These are phyloP conservation scores for Wallacemonas sp. DNA, from an alignment of 208 protist genomes.

Conservation along the genomic window DNA sequence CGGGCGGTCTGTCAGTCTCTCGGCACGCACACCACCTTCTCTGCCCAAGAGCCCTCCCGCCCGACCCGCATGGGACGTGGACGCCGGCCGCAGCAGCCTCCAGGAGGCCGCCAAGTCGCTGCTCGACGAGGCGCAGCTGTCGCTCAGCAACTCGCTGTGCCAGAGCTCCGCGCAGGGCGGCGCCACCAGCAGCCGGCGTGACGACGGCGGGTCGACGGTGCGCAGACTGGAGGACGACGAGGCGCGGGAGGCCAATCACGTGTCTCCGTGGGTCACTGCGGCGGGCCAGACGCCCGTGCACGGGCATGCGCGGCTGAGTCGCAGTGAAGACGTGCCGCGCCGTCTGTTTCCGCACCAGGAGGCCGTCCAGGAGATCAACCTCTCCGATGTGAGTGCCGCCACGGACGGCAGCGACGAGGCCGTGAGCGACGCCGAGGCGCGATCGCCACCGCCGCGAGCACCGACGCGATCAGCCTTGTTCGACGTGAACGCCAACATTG, in stretches of 20 bases:
- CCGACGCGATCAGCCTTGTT: neutral
- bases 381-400: constrained; percentile 11
- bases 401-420: constrained; percentile 5
- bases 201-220: no score
- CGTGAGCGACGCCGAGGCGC: neutral
- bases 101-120: neutral
- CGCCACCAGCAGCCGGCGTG: no score
- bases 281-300: no score
- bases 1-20: neutral
- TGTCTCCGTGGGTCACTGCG: no score
- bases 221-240: no score
- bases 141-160: no score
- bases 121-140: neutral
- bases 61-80: neutral
- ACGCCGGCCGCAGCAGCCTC: neutral
- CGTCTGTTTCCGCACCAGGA: neutral
- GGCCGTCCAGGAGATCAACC: neutral
- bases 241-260: no score
- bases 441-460: no score
- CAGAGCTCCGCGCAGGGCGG: no score
- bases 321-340: neutral
- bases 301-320: no score
- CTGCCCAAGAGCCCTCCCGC: neutral
- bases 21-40: no score
- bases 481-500: constrained; percentile 1